These are phyloP conservation scores for Isoetes engelmannii DNA, from an alignment of 83 land plant species.

Conservation along the genomic window DNA sequence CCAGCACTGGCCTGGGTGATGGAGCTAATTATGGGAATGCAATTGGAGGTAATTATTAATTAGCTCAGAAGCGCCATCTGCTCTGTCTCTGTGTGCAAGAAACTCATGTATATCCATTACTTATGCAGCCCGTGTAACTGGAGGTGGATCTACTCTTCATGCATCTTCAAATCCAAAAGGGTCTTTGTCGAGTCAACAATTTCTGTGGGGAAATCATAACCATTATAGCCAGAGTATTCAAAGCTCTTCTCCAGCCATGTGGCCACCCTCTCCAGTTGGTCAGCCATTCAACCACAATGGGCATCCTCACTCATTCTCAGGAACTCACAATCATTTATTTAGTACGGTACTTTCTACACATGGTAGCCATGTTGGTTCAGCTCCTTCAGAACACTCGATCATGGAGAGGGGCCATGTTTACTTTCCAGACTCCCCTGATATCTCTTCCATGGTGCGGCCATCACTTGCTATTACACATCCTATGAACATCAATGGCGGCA, in stretches of 20 bases:
- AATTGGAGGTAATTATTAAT: too few relatives aligned
- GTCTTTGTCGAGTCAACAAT: constrained; percentile 50
- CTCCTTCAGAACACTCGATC: constrained; percentile 51
- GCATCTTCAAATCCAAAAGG: constrained; percentile 34
- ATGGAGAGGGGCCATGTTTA: constrained; percentile 49
- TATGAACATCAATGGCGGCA: constrained; percentile 35
- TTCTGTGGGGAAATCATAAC: constrained; percentile 43
- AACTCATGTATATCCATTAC: constrained; percentile 6
- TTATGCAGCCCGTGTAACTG: background rate
- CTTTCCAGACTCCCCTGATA: constrained; percentile 42
- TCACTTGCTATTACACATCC: constrained; percentile 20
- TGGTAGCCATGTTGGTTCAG: constrained; percentile 75
- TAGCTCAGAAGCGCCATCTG: background rate
- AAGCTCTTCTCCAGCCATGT: constrained; percentile 43
- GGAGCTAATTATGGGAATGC: too few relatives aligned
- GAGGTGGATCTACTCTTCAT: constrained; percentile 16
- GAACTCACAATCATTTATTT: constrained; percentile 30
- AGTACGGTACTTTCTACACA: constrained; percentile 13
- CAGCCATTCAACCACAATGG: constrained; percentile 30
- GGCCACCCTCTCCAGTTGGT: constrained; percentile 56
- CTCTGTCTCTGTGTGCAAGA: background rate
- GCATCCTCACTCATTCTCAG: constrained; percentile 29
- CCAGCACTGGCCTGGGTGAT: constrained; percentile 18
- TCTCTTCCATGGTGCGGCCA: constrained; percentile 27
- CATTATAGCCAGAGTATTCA: constrained; percentile 33